phyloP scores from a whole-genome alignment of 306 rosid species.

The Lathyrus aphaca region DNA sequence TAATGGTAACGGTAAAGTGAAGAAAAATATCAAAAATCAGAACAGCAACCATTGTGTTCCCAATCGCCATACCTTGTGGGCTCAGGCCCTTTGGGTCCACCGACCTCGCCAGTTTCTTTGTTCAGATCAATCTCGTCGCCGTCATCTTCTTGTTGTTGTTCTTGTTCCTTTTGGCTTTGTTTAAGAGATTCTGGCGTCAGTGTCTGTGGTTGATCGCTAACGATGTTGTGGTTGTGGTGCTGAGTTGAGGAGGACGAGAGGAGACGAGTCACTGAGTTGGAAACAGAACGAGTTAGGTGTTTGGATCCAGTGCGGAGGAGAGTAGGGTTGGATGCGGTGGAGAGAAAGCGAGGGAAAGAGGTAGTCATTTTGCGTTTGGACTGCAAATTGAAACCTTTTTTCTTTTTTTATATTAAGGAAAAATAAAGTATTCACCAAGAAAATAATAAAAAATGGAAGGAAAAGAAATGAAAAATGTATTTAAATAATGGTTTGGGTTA shows the following conservation, averaged over 20 bases:
- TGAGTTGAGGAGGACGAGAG: too few species aligned
- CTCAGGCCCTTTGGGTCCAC: constrained; percentile 95
- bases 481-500: too few species aligned
- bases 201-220: constrained; percentile 17
- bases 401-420: too few species aligned
- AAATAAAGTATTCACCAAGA: too few species aligned
- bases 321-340: constrained; percentile 2
- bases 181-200: constrained; percentile 13
- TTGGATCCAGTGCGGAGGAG: too few species aligned
- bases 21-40: constrained; percentile 61
- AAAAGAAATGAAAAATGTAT: too few species aligned
- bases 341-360: constrained; percentile 37
- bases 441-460: too few species aligned
- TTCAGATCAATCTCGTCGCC: constrained; percentile 36
- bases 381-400: background rate
- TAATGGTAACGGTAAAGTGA: background rate
- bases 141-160: constrained; percentile 3
- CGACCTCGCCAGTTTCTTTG: constrained; percentile 69
- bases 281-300: too few species aligned
- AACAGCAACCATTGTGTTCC: constrained; percentile 94
- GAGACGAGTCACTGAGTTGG: too few species aligned
- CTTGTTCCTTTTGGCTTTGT: constrained; percentile 26
- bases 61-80: constrained; percentile 96
- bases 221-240: background rate
- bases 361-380: constrained; percentile 32